Base-by-base conservation (phyloP, 176 grass and related monocot genomes). In the Cymbopogon citratus region DNA sequence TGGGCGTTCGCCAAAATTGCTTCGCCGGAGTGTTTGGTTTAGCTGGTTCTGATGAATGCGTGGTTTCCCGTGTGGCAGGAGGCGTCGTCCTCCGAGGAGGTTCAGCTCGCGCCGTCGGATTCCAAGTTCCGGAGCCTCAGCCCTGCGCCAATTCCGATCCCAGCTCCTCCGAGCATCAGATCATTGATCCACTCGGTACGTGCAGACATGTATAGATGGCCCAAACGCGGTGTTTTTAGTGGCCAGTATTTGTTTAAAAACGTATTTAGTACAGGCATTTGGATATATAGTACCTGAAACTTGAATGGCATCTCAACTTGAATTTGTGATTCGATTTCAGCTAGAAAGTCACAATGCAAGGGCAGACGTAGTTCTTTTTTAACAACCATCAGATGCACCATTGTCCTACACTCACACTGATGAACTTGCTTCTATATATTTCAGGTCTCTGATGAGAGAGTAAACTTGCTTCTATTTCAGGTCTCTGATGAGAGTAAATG, bases 401-500 rank as follows among this genome's bases (percentile, higher is more conserved):
- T 57, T 86, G 12, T 65, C 26, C 57, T 86, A 78, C 40, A 48
- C 2, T 48, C 69, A 18, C 14, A 4, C 23, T 82, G 15, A 81
- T 44, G 56, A 3, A 27, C 14, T 31, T 88, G 21, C 7, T 48
- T 67, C 8, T n/a, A n/a, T n/a, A n/a, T 7, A 61, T 82, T 87
- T 43, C 81, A 94, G 92, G 92, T 82, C 85, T 89, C 84, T 48
- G 84, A 85, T 77, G 87, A 85, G 77, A 64, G 31, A n/a, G n/a
- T n/a, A n/a, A 3, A 27, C 14, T 31, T 88, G 21, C 7, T 48
- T 67, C 8, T 7, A 61, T 82, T 87, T 43, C 81, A 94, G 92
- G 92, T 82, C 85, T 89, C 84, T 48, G 84, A 85, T 77, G 87
- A 85, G 77, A 64, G 31, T 87, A 44, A 74, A 85, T 81, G 78